A percentile compares a stretch with the other conserved stretches of the same genome.
These are phyloP conservation scores for Talaromyces sp. DNA, from an alignment of 2,329 filamentous ascomycete genomes.

Conservation along the genomic window DNA sequence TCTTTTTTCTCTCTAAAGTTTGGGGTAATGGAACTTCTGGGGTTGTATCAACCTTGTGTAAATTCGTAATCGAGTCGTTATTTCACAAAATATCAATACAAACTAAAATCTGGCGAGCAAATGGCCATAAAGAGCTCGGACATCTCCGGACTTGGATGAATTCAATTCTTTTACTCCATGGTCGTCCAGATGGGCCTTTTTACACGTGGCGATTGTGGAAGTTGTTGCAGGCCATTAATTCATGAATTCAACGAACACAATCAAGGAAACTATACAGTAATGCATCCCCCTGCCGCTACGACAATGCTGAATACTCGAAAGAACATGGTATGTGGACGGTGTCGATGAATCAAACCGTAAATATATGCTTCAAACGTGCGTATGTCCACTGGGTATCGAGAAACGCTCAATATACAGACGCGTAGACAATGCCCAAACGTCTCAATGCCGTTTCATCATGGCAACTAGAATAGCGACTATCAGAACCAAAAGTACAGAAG, in stretches of 20 bases:
- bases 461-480: neutral
- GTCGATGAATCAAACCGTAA: neutral
- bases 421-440: too few relatives aligned
- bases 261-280: neutral
- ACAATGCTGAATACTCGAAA: neutral
- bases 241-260: neutral
- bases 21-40: neutral
- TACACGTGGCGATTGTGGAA: neutral
- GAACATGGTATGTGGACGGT: neutral
- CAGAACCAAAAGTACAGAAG: neutral
- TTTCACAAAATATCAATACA: neutral
- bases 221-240: neutral
- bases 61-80: neutral
- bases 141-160: neutral
- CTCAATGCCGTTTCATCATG: neutral
- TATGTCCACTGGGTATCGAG: neutral
- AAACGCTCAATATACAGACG: neutral
- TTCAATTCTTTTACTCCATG: neutral
- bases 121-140: neutral
- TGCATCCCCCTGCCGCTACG: neutral
- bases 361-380: neutral
- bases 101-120: neutral
- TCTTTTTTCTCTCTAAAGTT: neutral
- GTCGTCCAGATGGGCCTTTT: neutral
- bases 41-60: neutral